A percentile compares a stretch with the other conserved stretches of the same genome.
phyloP scores from a whole-genome alignment of 2,329 filamentous ascomycete species.

The Calonectria multiphialidica region DNA sequence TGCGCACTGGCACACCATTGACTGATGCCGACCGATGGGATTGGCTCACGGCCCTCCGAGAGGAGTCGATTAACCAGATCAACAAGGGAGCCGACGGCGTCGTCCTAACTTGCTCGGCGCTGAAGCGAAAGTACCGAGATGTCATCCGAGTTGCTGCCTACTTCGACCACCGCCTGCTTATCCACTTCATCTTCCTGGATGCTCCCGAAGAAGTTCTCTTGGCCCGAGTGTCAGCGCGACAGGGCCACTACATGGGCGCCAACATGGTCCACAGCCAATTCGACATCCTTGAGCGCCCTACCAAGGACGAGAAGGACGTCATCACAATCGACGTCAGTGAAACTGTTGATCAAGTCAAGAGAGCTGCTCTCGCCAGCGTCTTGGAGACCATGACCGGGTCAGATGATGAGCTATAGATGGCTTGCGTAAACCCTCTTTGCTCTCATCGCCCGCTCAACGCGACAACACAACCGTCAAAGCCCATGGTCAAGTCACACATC shows the following conservation, averaged over 20 bases:
- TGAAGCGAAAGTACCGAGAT: slow-evolving; percentile 98
- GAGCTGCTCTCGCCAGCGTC: slow-evolving; percentile 70
- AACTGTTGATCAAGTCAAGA: slow-evolving; percentile 69
- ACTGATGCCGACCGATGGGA: slow-evolving; percentile 97
- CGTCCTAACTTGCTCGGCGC: slow-evolving; percentile 94
- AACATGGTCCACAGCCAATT: slow-evolving; percentile 96
- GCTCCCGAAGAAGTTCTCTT: slow-evolving; percentile 82
- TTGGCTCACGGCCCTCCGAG: slow-evolving; percentile 86
- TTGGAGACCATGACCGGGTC: slow-evolving; percentile 59
- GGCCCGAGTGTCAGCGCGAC: slow-evolving; percentile 77
- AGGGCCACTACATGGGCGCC: slow-evolving; percentile 95
- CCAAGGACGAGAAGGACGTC: slow-evolving; percentile 77
- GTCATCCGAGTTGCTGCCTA: slow-evolving; percentile 86
- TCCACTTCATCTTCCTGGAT: slow-evolving; percentile 94
- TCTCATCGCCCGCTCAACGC: not conserved
- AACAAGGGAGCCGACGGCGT: slow-evolving; percentile 75
- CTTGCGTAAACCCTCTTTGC: not conserved
- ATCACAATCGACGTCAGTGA: slow-evolving; percentile 77
- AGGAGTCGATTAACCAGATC: slow-evolving; percentile 72
- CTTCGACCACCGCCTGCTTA: slow-evolving; percentile 76
- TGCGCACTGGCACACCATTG: slow-evolving; percentile 85
- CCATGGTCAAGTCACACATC: slow-evolving; percentile 8
- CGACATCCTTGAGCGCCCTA: slow-evolving; percentile 85
- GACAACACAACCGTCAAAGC: slow-evolving; percentile 1
- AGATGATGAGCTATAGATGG: slow-evolving; percentile 33